Base-by-base conservation (phyloP, 2,329 filamentous ascomycete species). In the Basipetospora chlamydospora region DNA sequence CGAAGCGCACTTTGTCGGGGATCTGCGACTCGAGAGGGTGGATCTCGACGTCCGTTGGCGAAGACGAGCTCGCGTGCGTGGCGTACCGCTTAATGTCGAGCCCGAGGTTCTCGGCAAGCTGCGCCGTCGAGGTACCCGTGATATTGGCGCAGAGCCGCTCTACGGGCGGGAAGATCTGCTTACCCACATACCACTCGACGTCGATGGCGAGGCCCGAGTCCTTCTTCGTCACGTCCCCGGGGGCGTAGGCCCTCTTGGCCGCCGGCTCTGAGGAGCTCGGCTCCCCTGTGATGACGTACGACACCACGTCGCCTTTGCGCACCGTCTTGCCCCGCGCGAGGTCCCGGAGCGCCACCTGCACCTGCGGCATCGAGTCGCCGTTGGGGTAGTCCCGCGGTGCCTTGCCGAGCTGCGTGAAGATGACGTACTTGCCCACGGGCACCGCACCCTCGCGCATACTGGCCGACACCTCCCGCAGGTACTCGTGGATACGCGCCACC, bases 81-180 rank as follows among this genome's bases (percentile, higher is more conserved):
- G 69, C 77, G 56, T 96, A 98, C 48, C 90, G 90, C 47, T 75
- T 75, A 18, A 84, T 77, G 55, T 98, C 90, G 18, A 98, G 76
- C 3, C 90, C 90, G 11, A 98, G 73, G 54, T 90, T 93, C 53
- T 95, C 87, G 2, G 90, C 90, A 8, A 98, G 70, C 44, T 87
- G 78, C 2, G 84, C 75, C 6, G 88, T 81, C 43, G 94, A 92
- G 2, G 90, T 98, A 41, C 90, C 90, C 11, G 75, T 74, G 49
- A 98, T 95, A 41, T 93, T 94, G 42, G 88, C 90, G 54, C 90
- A 98, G 16, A 98, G 77, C 68, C 90, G 84, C 61, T 98, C 90
- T 18, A 98, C 90, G 0, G 90, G 90, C 9, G 90, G 90, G 59
- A 98, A 85, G 41, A 98, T 95, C 58, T 98, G 90, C 64, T 98